Evolutionary conservation across 2,329 filamentous ascomycete genomes (phyloP).

Genomic region (Epichloe coenophiala): DNA sequence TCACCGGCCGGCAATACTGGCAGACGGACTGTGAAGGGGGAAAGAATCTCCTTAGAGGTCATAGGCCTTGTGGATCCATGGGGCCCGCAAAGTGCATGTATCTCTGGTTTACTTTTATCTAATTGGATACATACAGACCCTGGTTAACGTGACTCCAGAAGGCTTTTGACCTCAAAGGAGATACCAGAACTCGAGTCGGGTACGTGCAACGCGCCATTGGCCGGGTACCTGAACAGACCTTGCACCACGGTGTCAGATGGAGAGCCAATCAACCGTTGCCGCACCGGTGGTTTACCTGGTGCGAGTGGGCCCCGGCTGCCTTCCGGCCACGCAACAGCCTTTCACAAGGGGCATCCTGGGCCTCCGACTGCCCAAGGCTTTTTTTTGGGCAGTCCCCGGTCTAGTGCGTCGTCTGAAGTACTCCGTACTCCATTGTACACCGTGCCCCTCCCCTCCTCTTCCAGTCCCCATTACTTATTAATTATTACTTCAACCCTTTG

Average conservation of each 20-base stretch:
- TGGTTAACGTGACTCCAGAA: too few relatives aligned
- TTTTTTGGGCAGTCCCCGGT: not conserved
- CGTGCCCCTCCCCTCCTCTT: not conserved
- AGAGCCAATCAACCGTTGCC: not conserved
- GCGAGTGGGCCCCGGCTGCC: not conserved
- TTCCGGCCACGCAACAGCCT: not conserved
- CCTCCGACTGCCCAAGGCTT: not conserved
- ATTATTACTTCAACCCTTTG: not conserved
- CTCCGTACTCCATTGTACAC: too few relatives aligned
- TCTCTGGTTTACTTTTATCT: too few relatives aligned
- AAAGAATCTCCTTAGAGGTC: too few relatives aligned
- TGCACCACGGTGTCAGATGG: not conserved
- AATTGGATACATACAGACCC: too few relatives aligned
- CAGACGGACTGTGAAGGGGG: too few relatives aligned
- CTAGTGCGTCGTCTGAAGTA: too few relatives aligned
- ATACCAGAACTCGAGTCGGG: constrained; percentile 2
- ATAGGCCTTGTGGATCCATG: too few relatives aligned
- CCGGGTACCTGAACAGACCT: constrained; percentile 13
- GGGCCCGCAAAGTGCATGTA: too few relatives aligned
- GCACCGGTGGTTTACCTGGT: not conserved
- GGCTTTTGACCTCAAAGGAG: too few relatives aligned
- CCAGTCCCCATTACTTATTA: not conserved
- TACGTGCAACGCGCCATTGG: constrained; percentile 16
- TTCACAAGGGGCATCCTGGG: not conserved
- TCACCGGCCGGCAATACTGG: not conserved